These are phyloP conservation scores for Fistulinella staudtii DNA, from an alignment of 1,284 basidiomycete genomes.

Conservation along the genomic window DNA sequence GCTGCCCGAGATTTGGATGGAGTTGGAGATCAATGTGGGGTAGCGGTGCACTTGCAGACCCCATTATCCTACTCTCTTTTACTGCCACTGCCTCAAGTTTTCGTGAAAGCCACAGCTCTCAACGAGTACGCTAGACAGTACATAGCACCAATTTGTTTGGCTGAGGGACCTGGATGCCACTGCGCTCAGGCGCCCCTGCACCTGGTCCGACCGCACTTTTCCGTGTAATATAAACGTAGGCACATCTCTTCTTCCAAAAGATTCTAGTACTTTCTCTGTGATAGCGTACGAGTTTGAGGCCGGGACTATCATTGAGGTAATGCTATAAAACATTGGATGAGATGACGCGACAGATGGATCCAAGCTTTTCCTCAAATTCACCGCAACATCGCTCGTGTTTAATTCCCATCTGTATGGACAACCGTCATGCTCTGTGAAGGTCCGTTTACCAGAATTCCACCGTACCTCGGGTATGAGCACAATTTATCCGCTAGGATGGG, in stretches of 20 bases:
- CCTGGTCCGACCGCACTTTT: conserved; percentile 31
- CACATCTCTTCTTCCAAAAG: conserved; percentile 19
- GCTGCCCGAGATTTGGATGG: too few relatives aligned
- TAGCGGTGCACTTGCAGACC: too few relatives aligned
- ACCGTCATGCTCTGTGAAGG: conserved; percentile 26
- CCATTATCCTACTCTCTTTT: too few relatives aligned
- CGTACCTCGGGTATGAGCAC: too few relatives aligned
- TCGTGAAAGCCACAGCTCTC: too few relatives aligned
- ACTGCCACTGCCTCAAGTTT: too few relatives aligned
- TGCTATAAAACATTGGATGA: conserved; percentile 14
- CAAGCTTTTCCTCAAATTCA: conserved; percentile 3
- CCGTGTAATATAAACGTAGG: conserved; percentile 40
- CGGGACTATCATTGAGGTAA: conserved; percentile 17
- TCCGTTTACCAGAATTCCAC: conserved; percentile 18
- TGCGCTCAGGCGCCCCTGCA: too few relatives aligned
- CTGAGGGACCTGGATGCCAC: too few relatives aligned
- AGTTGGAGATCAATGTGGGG: too few relatives aligned
- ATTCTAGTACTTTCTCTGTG: conserved; percentile 24
- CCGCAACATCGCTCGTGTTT: conserved; percentile 12
- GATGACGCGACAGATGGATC: not conserved
- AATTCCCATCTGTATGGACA: conserved; percentile 27
- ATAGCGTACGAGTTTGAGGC: conserved; percentile 25
- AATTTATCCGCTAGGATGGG: too few relatives aligned
- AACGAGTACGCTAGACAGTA: too few relatives aligned
- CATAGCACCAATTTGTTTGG: too few relatives aligned